Base-by-base conservation (phyloP, 148 eudicot species). In the Oxyria digyna region DNA sequence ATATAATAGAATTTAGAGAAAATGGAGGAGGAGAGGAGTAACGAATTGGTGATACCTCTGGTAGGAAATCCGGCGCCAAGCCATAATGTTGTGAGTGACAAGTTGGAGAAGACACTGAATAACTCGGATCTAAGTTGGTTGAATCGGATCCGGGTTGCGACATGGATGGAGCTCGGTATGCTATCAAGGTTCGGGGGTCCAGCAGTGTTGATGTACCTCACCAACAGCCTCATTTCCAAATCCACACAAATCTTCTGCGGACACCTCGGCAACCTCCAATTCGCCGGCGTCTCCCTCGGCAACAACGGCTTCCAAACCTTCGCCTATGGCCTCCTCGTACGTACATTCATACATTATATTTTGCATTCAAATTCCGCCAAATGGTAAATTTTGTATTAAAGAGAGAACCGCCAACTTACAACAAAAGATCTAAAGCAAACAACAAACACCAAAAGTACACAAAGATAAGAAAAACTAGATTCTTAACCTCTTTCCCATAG, bases 311-410 rank as follows among this genome's bases (percentile, higher is more conserved):
- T 86, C 55, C 87, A 86, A 73, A 50, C 76, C 55, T 71, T 86
- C 20, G 87, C 85, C 5, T 86, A 83, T 52, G 90, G 90, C 14
- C 76, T 83, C 72, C 74, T 83, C 85, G 90, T 86, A 78, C n/a
- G n/a, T n/a, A n/a, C n/a, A n/a, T n/a, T n/a, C n/a, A n/a, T n/a
- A n/a, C n/a, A n/a, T n/a, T n/a, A n/a, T n/a, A n/a, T n/a, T n/a
- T n/a, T n/a, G n/a, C n/a, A n/a, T n/a, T n/a, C n/a, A n/a, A n/a
- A n/a, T n/a, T n/a, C n/a, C n/a, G n/a, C n/a, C n/a, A n/a, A n/a
- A n/a, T n/a, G n/a, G n/a, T n/a, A n/a, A n/a, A n/a, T n/a, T n/a
- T n/a, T n/a, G n/a, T n/a, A n/a, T n/a, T n/a, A n/a, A n/a, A n/a
- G n/a, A n/a, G n/a, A n/a, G n/a, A n/a, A n/a, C n/a, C n/a, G n/a